Percentiles rank a stretch among this genome's conserved stretches.
phyloP scores from a whole-genome alignment of 345 rosid species.

The Excoecaria agallocha region DNA sequence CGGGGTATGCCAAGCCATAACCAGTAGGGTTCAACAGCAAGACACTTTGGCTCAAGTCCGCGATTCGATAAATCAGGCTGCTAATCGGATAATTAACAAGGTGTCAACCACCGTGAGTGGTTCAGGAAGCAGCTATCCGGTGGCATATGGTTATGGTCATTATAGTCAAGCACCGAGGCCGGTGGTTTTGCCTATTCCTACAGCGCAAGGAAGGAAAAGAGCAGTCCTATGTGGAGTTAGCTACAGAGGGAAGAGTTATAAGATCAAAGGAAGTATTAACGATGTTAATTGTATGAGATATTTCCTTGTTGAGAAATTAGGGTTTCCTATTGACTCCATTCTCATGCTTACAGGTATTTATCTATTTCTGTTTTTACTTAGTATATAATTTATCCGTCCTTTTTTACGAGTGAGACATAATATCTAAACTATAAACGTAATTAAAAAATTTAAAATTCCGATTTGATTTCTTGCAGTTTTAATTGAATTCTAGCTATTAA shows the following conservation, averaged over 20 bases:
- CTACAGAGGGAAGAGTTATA: constrained; percentile 40
- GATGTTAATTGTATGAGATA: constrained; percentile 55
- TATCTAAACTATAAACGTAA: no score
- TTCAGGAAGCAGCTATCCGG: constrained; percentile 11
- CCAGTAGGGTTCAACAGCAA: constrained; percentile 30
- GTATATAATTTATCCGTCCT: no score
- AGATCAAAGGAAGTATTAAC: constrained; percentile 48
- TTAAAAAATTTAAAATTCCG: no score
- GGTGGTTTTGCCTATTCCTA: constrained; percentile 7
- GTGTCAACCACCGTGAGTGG: constrained; percentile 11
- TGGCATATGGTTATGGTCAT: constrained; percentile 12
- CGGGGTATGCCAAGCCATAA: constrained; percentile 40
- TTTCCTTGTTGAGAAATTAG: constrained; percentile 44
- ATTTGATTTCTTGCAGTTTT: no score
- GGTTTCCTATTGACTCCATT: constrained; percentile 45
- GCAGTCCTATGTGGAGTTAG: constrained; percentile 57
- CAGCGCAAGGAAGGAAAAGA: constrained; percentile 40
- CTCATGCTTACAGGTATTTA: constrained; percentile 37
- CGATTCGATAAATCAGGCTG: constrained; percentile 17
- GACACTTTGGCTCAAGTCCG: constrained; percentile 22
- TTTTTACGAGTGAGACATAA: no score
- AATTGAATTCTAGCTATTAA: no score
- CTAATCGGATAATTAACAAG: constrained; percentile 18
- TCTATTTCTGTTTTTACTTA: not conserved
- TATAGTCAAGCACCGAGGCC: constrained; percentile 24